A percentile compares a stretch with the other conserved stretches of the same genome.
Evolutionary conservation across 2,329 filamentous ascomycete genomes (phyloP).

Genomic region (Huntiella savannae): DNA sequence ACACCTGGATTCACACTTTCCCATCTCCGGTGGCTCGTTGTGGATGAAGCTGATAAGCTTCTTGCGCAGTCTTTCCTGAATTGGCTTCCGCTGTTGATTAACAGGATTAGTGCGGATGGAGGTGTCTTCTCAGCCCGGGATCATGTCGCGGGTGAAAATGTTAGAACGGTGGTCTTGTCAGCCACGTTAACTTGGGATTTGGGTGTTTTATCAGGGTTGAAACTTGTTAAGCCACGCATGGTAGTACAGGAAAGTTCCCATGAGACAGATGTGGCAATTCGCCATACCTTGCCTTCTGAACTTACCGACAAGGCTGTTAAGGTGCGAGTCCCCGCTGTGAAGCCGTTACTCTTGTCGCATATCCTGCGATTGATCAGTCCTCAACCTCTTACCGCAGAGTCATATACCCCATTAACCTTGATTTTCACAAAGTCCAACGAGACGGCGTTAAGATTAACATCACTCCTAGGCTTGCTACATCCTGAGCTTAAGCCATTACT

Average conservation of each 20-base stretch:
- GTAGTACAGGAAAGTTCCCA: slow-evolving; percentile 48
- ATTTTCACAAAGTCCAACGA: slow-evolving; percentile 89
- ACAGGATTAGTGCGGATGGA: slow-evolving; percentile 23
- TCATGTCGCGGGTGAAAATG: slow-evolving; percentile 32
- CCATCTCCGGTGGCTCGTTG: slow-evolving; percentile 68
- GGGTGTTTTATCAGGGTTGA: slow-evolving; percentile 56
- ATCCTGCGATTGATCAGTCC: slow-evolving; percentile 14
- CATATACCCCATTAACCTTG: slow-evolving; percentile 33
- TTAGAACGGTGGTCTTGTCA: slow-evolving; percentile 72
- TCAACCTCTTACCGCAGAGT: slow-evolving; percentile 9
- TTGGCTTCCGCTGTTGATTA: slow-evolving; percentile 60
- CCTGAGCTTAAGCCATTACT: slow-evolving; percentile 37
- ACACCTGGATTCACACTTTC: slow-evolving; percentile 68
- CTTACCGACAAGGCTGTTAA: slow-evolving; percentile 22
- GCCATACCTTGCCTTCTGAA: slow-evolving; percentile 38
- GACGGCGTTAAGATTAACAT: slow-evolving; percentile 65
- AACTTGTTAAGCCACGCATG: slow-evolving; percentile 53
- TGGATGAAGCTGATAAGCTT: slow-evolving; percentile 78
- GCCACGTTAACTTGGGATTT: slow-evolving; percentile 84
- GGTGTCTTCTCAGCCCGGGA: slow-evolving; percentile 12
- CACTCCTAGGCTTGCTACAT: slow-evolving; percentile 51
- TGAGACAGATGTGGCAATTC: slow-evolving; percentile 11
- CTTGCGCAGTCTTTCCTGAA: slow-evolving; percentile 84
- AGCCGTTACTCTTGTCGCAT: slow-evolving; percentile 55
- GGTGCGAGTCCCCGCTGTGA: slow-evolving; percentile 35